A percentile compares a stretch with the other conserved stretches of the same genome.
phyloP scores from a whole-genome alignment of 192 early-diverging fungal species.

The Linnemannia exigua region DNA sequence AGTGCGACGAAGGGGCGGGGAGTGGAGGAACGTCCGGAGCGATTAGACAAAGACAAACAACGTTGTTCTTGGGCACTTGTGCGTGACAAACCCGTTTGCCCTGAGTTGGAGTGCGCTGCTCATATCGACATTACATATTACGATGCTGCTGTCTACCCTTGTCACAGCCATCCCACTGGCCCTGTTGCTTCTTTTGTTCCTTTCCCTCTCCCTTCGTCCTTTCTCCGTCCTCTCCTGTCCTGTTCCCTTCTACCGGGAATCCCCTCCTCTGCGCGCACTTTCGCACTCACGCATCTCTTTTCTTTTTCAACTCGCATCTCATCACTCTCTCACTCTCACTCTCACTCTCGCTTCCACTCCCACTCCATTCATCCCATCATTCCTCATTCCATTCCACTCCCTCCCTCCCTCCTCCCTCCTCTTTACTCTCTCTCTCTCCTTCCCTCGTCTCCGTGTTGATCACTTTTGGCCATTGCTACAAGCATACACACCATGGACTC shows the following conservation, averaged over 20 bases:
- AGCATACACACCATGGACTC: background rate
- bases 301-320: background rate
- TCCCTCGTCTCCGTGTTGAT: background rate
- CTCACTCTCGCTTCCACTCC: background rate
- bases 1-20: too few species aligned
- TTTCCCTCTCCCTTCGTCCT: background rate
- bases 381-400: background rate
- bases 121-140: too few species aligned
- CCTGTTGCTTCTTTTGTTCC: background rate
- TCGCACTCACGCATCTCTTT: conserved; percentile 7
- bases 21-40: too few species aligned
- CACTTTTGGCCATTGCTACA: background rate
- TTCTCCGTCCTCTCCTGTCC: background rate
- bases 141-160: background rate
- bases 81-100: background rate
- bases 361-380: background rate
- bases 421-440: background rate
- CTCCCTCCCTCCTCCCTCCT: background rate
- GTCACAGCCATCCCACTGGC: background rate
- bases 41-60: too few species aligned
- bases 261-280: background rate
- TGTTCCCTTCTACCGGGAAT: conserved; percentile 11
- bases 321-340: background rate
- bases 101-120: background rate
- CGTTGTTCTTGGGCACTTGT: too few species aligned